phyloP scores from a whole-genome alignment of 768 basidiomycete genomes.

The Leucocoprinus birnbaumii region DNA sequence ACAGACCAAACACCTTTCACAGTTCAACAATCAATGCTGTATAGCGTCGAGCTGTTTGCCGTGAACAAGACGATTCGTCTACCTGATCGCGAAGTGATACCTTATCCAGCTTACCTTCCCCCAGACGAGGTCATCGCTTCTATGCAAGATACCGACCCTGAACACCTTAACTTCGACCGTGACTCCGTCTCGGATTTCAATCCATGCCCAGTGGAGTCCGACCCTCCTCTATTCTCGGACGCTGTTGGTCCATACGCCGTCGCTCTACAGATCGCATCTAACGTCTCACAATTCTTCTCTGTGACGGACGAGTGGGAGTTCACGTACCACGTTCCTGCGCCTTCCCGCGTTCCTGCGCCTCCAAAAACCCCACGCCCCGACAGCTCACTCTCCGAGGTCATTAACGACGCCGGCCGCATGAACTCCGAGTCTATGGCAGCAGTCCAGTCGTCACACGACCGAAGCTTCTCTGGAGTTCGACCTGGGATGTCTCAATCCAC shows the following conservation, averaged over 20 bases:
- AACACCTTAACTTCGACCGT: constrained; percentile 39
- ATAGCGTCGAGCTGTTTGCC: constrained; percentile 68
- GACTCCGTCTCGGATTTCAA: constrained; percentile 47
- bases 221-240: constrained; percentile 37
- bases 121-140: constrained; percentile 47
- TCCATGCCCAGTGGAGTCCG: constrained; percentile 38
- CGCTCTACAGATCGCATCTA: constrained; percentile 69
- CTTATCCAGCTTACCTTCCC: constrained; percentile 70
- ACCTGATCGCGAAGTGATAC: constrained; percentile 59
- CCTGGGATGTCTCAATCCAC: background rate
- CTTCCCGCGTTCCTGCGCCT: constrained; percentile 15
- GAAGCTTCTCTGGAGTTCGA: constrained; percentile 4
- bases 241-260: constrained; percentile 64
- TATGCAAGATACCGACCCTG: constrained; percentile 41
- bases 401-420: constrained; percentile 42
- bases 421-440: constrained; percentile 27
- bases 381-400: constrained; percentile 39
- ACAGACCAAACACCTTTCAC: constrained; percentile 43
- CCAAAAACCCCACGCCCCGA: constrained; percentile 15
- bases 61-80: constrained; percentile 46
- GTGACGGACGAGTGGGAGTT: constrained; percentile 74
- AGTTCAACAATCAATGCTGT: constrained; percentile 56
- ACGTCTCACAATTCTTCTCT: constrained; percentile 63
- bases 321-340: constrained; percentile 41
- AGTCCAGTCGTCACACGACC: background rate